phyloP scores from a whole-genome alignment of 352 stramenopile species.

The Phytophthora litchii region DNA sequence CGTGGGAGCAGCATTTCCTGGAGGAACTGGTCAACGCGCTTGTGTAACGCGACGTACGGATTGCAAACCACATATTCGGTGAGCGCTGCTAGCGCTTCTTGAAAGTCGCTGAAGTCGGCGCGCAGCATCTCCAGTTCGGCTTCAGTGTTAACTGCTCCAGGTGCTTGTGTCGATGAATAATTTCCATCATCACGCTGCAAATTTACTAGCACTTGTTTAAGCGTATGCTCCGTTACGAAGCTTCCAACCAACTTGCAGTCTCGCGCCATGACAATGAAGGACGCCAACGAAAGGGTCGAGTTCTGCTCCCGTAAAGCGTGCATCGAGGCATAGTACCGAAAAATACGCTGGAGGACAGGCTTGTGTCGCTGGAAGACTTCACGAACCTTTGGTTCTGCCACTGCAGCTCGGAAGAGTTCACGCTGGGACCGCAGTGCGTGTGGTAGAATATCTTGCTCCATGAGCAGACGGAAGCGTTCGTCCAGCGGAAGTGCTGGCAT shows the following conservation, averaged over 20 bases:
- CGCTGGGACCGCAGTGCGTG: conserved; percentile 73
- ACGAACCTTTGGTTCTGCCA: conserved; percentile 69
- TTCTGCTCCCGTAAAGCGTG: conserved; percentile 73
- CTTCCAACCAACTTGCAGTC: conserved; percentile 80
- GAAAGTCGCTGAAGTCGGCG: conserved; percentile 70
- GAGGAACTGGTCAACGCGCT: conserved; percentile 80
- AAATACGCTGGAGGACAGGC: conserved; percentile 65
- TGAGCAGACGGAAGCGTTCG: conserved; percentile 67
- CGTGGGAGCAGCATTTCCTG: conserved; percentile 75
- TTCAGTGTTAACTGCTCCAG: conserved; percentile 23
- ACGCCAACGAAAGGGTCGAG: conserved; percentile 68
- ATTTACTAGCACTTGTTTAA: conserved; percentile 81
- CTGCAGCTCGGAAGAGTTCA: conserved; percentile 76
- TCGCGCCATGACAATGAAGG: conserved; percentile 65
- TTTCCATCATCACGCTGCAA: conserved; percentile 62
- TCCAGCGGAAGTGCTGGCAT: conserved; percentile 40
- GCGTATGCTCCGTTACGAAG: conserved; percentile 79
- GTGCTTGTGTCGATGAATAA: conserved; percentile 5
- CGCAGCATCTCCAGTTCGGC: conserved; percentile 47
- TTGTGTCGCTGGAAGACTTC: conserved; percentile 83
- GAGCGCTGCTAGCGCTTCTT: conserved; percentile 72
- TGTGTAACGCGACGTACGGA: conserved; percentile 76
- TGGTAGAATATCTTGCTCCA: conserved; percentile 72
- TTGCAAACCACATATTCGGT: conserved; percentile 84
- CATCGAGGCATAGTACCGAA: conserved; percentile 85